phyloP scores from a whole-genome alignment of 768 basidiomycete species.

The Kwoniella dejecticola region DNA sequence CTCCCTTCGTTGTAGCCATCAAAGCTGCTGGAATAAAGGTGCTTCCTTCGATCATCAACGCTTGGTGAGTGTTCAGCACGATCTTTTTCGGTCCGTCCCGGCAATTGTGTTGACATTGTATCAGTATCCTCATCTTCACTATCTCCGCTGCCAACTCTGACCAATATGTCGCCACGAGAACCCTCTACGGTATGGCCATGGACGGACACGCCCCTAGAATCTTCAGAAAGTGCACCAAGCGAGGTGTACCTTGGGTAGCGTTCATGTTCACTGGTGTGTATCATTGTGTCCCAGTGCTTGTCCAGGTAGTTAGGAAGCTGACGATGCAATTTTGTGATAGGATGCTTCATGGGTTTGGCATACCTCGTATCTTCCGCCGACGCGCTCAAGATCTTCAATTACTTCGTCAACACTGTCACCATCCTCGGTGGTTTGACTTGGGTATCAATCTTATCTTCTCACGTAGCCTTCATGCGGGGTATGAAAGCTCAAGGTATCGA shows the following conservation, averaged over 20 bases:
- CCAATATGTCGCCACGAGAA: constrained; percentile 51
- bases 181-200: constrained; percentile 56
- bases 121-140: constrained; percentile 53
- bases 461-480: constrained; percentile 45
- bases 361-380: constrained; percentile 70
- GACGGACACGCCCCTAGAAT: constrained; percentile 59
- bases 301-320: neutral
- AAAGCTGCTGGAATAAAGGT: constrained; percentile 69
- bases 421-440: constrained; percentile 45
- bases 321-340: constrained; percentile 25
- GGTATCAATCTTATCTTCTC: constrained; percentile 39
- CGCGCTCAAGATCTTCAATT: constrained; percentile 45
- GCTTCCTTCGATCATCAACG: constrained; percentile 39
- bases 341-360: constrained; percentile 60
- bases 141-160: constrained; percentile 51
- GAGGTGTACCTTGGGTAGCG: constrained; percentile 60
- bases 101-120: no score
- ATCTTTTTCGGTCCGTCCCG: no score
- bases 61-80: neutral
- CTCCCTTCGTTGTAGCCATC: constrained; percentile 82
- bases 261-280: constrained; percentile 17
- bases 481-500: constrained; percentile 58
- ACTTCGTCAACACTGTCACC: constrained; percentile 39
- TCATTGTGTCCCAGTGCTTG: neutral
- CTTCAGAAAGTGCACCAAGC: constrained; percentile 60